Evolutionary conservation across 768 basidiomycete genomes (phyloP).

Genomic region (Termitomyces titanicus): DNA sequence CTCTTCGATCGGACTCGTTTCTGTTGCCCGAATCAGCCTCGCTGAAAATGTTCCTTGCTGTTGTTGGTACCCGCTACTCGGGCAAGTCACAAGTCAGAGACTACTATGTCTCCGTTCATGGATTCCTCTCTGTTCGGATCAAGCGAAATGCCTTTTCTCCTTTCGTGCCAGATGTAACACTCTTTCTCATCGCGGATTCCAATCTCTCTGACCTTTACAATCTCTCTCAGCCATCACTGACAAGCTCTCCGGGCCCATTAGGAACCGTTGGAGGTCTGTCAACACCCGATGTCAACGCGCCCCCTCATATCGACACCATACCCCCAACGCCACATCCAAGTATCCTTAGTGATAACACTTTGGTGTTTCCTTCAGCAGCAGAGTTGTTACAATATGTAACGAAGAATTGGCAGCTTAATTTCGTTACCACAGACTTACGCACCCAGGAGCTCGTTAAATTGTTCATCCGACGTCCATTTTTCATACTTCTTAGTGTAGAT

Average conservation of each 20-base stretch:
- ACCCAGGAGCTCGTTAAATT: slow-evolving; percentile 53
- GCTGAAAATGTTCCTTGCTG: slow-evolving; percentile 58
- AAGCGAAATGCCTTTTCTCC: slow-evolving; percentile 6
- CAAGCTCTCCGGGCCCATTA: background rate
- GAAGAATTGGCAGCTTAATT: slow-evolving; percentile 72
- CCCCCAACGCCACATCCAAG: background rate
- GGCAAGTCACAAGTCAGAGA: slow-evolving; percentile 59
- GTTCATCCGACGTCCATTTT: slow-evolving; percentile 87
- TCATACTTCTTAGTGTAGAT: slow-evolving; percentile 79
- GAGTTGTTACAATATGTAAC: slow-evolving; percentile 75
- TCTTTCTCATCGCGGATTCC: background rate
- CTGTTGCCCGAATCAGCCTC: too few species aligned
- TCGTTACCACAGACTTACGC: slow-evolving; percentile 74
- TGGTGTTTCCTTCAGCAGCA: slow-evolving; percentile 42
- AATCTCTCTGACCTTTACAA: background rate
- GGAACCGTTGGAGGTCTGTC: background rate
- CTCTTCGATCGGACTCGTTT: background rate
- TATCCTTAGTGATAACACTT: slow-evolving; percentile 7
- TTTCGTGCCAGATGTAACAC: background rate
- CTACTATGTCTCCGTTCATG: slow-evolving; percentile 55
- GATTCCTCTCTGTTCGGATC: slow-evolving; percentile 53
- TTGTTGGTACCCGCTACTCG: slow-evolving; percentile 59
- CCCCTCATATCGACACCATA: slow-evolving; percentile 7
- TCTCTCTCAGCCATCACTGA: background rate
- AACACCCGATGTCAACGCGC: background rate